A percentile compares a stretch with the other conserved stretches of the same genome.
These are phyloP conservation scores for Agaricus blazei DNA, from an alignment of 768 basidiomycete species.

Conservation along the genomic window DNA sequence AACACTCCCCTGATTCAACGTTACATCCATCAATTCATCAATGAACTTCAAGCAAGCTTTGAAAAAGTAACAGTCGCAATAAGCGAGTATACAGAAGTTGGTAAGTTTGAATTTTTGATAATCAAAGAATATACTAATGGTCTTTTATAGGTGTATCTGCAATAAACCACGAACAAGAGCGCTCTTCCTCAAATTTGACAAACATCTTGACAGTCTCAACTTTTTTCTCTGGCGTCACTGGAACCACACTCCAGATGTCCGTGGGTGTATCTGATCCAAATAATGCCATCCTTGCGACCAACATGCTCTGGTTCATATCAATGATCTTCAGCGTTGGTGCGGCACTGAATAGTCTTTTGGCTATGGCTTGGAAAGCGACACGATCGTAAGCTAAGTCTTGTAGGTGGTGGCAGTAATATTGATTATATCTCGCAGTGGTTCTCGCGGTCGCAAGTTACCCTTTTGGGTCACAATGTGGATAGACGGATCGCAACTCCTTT, in stretches of 20 bases:
- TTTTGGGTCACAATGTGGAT: slow-evolving; percentile 5
- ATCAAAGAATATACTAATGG: background rate
- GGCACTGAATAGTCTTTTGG: slow-evolving; percentile 2
- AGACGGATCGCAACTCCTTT: background rate
- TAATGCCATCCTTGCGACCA: background rate
- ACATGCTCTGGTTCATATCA: background rate
- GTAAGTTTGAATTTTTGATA: background rate
- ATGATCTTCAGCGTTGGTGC: background rate
- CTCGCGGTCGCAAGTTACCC: background rate
- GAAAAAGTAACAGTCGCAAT: background rate
- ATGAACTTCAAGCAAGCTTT: background rate
- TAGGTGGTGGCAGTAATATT: too few species aligned
- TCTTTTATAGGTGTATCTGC: background rate
- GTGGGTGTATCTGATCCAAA: background rate
- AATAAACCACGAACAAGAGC: background rate
- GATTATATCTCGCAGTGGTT: background rate
- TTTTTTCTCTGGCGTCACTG: background rate
- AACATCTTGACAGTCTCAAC: background rate
- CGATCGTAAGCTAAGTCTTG: slow-evolving; percentile 13
- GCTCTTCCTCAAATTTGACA: background rate
- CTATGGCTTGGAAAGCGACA: slow-evolving; percentile 18
- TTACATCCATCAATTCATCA: slow-evolving; percentile 3
- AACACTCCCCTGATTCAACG: slow-evolving; percentile 6
- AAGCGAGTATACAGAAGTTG: background rate
- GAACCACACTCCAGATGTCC: background rate